A percentile compares a stretch with the other conserved stretches of the same genome.
These are phyloP conservation scores for Tylopilus intermedius DNA, from an alignment of 768 basidiomycete genomes.

Conservation along the genomic window DNA sequence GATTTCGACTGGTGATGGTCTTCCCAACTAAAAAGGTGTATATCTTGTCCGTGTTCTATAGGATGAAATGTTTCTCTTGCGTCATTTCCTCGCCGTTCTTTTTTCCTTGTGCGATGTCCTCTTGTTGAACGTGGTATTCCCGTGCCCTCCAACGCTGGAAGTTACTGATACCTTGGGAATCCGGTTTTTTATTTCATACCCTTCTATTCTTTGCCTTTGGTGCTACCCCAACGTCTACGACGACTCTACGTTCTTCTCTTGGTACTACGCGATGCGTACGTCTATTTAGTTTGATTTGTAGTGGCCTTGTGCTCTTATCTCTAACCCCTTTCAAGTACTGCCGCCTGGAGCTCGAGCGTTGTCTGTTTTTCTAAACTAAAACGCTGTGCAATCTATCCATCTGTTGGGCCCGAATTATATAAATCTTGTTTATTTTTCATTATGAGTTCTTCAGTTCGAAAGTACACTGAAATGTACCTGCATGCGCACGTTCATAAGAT, in stretches of 20 bases:
- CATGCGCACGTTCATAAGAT: too few species aligned
- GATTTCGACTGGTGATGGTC: conserved; percentile 1
- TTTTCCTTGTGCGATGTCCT: conserved; percentile 3
- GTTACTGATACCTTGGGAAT: conserved; percentile 21
- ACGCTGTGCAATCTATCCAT: neutral
- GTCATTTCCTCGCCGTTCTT: neutral
- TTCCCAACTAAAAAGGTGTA: conserved; percentile 13
- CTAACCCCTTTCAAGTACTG: neutral
- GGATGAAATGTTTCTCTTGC: neutral
- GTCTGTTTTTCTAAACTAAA: conserved; percentile 4
- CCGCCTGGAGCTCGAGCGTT: conserved; percentile 22
- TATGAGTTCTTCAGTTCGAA: too few species aligned
- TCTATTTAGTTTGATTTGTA: neutral
- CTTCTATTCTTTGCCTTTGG: neutral
- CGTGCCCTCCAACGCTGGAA: conserved; percentile 4
- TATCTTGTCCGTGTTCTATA: conserved; percentile 12
- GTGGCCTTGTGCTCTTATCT: neutral
- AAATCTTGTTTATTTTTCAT: too few species aligned
- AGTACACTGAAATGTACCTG: too few species aligned
- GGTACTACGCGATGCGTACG: neutral
- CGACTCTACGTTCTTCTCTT: neutral
- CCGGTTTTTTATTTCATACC: conserved; percentile 15
- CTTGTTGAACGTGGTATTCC: conserved; percentile 1
- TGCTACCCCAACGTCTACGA: neutral
- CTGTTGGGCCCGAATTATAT: neutral